Evolutionary conservation across 2,329 filamentous ascomycete genomes (phyloP).

Genomic region (Talaromyces sp.): DNA sequence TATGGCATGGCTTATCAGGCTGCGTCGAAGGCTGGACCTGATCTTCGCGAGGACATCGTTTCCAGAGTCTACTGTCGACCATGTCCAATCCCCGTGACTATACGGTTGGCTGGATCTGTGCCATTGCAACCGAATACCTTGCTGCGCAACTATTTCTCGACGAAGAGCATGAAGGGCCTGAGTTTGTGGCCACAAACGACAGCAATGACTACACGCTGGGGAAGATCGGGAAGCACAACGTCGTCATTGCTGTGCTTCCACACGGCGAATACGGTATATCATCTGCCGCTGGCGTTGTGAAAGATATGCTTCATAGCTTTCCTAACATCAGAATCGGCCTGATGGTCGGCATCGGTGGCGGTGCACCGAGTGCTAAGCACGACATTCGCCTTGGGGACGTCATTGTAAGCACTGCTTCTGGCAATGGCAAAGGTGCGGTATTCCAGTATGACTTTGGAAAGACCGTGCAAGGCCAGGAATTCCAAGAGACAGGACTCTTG

Average conservation of each 20-base stretch:
- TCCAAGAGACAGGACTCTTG: constrained; percentile 13
- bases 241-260: constrained; percentile 25
- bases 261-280: constrained; percentile 21
- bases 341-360: constrained; percentile 42
- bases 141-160: constrained; percentile 24
- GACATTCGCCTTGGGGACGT: constrained; percentile 11
- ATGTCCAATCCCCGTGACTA: constrained; percentile 21
- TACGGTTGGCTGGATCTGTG: constrained; percentile 43
- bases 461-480: constrained; percentile 13
- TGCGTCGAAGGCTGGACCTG: too few species aligned
- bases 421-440: constrained; percentile 17
- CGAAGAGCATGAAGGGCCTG: constrained; percentile 3
- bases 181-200: constrained; percentile 11
- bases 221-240: constrained; percentile 21
- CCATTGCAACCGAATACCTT: constrained; percentile 30
- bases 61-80: too few species aligned
- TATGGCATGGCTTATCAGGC: too few species aligned
- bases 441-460: constrained; percentile 26
- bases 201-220: constrained; percentile 26
- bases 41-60: too few species aligned
- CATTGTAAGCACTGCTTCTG: constrained; percentile 18
- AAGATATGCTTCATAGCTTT: constrained; percentile 25
- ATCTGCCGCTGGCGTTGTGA: constrained; percentile 27
- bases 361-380: constrained; percentile 15
- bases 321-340: constrained; percentile 30